These are phyloP conservation scores for Cercis canadensis DNA, from an alignment of 306 rosid genomes.

Conservation along the genomic window DNA sequence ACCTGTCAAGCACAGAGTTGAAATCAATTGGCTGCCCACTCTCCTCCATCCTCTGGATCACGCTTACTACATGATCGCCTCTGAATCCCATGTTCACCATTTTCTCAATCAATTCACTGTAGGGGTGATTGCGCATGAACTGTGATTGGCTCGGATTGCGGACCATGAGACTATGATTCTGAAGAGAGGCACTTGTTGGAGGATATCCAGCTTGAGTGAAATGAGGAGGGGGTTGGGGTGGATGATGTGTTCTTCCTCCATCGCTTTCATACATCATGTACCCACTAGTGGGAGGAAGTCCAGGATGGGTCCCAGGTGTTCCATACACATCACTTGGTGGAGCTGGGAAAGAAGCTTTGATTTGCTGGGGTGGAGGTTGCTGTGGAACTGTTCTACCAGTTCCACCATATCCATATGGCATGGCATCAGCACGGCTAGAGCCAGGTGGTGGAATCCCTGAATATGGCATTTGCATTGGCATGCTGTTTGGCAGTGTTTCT, in stretches of 20 bases:
- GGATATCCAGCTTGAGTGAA: conserved; percentile 77
- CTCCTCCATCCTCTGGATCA: conserved; percentile 97
- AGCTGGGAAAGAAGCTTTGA: conserved; percentile 61
- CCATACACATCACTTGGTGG: conserved; percentile 71
- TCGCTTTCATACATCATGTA: conserved; percentile 90
- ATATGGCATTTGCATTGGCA: conserved; percentile 89
- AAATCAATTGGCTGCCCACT: conserved; percentile 86
- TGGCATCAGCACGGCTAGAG: conserved; percentile 62
- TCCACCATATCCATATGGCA: conserved; percentile 76
- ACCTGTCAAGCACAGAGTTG: conserved; percentile 86
- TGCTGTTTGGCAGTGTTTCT: conserved; percentile 75
- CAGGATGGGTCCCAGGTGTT: conserved; percentile 52
- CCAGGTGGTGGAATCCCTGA: conserved; percentile 73
- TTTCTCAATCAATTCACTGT: conserved; percentile 84
- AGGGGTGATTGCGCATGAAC: conserved; percentile 72
- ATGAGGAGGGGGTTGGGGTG: conserved; percentile 72
- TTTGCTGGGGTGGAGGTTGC: conserved; percentile 81
- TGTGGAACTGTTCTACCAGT: conserved; percentile 76
- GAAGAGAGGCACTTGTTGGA: conserved; percentile 69
- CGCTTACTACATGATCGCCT: conserved; percentile 72
- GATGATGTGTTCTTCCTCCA: conserved; percentile 67
- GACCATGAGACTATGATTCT: conserved; percentile 60
- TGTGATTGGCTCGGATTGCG: conserved; percentile 68
- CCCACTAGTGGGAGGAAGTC: conserved; percentile 66
- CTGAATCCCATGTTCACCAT: conserved; percentile 86